Evolutionary conservation across 768 basidiomycete genomes (phyloP).

Genomic region (Leccinum arenicola): DNA sequence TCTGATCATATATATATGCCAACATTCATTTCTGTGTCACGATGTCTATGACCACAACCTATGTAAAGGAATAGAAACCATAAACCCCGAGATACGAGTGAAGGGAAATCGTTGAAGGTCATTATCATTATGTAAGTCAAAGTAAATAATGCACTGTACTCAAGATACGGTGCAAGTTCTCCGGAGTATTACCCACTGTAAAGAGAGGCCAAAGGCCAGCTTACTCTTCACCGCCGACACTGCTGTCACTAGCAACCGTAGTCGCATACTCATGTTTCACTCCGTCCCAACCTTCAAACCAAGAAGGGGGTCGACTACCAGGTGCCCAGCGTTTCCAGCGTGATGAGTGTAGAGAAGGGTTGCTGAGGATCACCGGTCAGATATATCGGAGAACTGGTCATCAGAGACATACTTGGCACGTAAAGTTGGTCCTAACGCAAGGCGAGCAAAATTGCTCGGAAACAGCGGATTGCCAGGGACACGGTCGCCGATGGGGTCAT

Average conservation of each 20-base stretch:
- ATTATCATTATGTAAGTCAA: background rate
- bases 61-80: background rate
- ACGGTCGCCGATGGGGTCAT: slow-evolving; percentile 59
- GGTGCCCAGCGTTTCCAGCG: slow-evolving; percentile 27
- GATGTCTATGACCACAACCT: background rate
- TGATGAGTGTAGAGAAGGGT: slow-evolving; percentile 23
- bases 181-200: no score
- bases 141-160: background rate
- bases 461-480: slow-evolving; percentile 76
- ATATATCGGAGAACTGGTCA: background rate
- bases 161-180: background rate
- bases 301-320: slow-evolving; percentile 34
- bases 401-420: slow-evolving; percentile 43
- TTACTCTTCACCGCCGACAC: slow-evolving; percentile 26
- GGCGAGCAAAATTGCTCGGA: slow-evolving; percentile 72
- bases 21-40: background rate
- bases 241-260: slow-evolving; percentile 38
- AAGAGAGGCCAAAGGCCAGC: background rate
- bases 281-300: slow-evolving; percentile 42
- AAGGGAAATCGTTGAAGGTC: background rate
- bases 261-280: slow-evolving; percentile 43
- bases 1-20: slow-evolving; percentile 29
- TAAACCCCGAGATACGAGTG: background rate
- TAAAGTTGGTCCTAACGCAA: slow-evolving; percentile 66
- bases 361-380: slow-evolving; percentile 15